These are phyloP conservation scores for Elongisporangium prolatum DNA, from an alignment of 352 stramenopile species.

Conservation along the genomic window DNA sequence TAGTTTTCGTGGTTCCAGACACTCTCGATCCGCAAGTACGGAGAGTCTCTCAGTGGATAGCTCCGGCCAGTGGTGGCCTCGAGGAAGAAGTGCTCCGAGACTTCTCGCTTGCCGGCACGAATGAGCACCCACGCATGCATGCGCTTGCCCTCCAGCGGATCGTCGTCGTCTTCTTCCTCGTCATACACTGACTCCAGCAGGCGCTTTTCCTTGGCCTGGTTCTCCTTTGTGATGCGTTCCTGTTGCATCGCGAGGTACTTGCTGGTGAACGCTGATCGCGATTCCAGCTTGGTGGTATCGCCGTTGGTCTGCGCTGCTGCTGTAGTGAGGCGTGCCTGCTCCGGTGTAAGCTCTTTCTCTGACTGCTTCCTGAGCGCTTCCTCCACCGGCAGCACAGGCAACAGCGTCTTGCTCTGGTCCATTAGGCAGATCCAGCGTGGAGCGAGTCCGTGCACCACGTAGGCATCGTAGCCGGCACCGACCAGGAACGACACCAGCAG, in stretches of 20 bases:
- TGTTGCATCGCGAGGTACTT: conserved; percentile 59
- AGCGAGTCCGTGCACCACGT: conserved; percentile 88
- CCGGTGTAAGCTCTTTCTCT: conserved; percentile 19
- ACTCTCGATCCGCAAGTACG: conserved; percentile 86
- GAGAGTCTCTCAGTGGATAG: conserved; percentile 73
- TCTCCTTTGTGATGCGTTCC: conserved; percentile 38
- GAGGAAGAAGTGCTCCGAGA: conserved; percentile 86
- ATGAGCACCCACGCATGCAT: conserved; percentile 92
- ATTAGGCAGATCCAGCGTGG: conserved; percentile 87
- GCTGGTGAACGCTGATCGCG: conserved; percentile 58
- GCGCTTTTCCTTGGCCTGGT: conserved; percentile 29
- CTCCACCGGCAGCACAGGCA: conserved; percentile 53
- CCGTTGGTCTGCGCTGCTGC: conserved; percentile 12
- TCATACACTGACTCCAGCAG: conserved; percentile 45
- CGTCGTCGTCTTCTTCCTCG: conserved; percentile 66
- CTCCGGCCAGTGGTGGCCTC: conserved; percentile 89
- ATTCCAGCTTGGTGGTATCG: conserved; percentile 31
- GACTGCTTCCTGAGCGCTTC: conserved; percentile 39
- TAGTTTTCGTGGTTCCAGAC: conserved; percentile 95
- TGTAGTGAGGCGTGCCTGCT: conserved; percentile 5
- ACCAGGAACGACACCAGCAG: conserved; percentile 90
- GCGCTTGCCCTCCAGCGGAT: conserved; percentile 65
- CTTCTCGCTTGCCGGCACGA: conserved; percentile 84
- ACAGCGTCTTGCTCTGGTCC: conserved; percentile 83
- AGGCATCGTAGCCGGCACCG: conserved; percentile 93